Conservation (phyloP, 2,329 filamentous ascomycete genomes). For the Mollisia scopiformis region DNA sequence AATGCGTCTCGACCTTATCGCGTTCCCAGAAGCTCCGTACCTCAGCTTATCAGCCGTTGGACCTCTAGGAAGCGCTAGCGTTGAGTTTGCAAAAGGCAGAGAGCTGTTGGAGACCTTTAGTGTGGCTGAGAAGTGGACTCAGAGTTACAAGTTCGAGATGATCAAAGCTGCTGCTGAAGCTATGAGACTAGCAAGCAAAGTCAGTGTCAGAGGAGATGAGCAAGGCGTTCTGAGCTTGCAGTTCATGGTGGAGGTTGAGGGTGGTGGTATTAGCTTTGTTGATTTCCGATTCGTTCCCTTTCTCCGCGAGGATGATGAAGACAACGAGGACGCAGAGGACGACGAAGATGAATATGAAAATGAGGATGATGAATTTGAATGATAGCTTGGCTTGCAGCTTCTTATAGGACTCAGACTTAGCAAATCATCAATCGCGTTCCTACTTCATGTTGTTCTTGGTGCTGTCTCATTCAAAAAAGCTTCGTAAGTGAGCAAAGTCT, state of each 20-base stretch:
- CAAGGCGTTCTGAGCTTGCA: conserved; percentile 93
- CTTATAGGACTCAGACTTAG: too few relatives aligned
- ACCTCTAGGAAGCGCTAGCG: conserved; percentile 62
- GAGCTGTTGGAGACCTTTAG: conserved; percentile 76
- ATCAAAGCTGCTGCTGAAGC: conserved; percentile 85
- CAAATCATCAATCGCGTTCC: too few relatives aligned
- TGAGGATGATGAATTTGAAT: conserved; percentile 17
- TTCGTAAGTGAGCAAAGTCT: too few relatives aligned
- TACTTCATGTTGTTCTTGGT: too few relatives aligned
- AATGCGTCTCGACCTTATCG: conserved; percentile 73
- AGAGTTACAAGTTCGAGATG: conserved; percentile 85
- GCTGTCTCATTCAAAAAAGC: too few relatives aligned
- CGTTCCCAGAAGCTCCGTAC: conserved; percentile 63
- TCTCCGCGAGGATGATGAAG: conserved; percentile 61
- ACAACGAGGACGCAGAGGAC: conserved; percentile 41
- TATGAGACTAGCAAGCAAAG: conserved; percentile 92
- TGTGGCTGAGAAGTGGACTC: conserved; percentile 60
- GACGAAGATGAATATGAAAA: conserved; percentile 37
- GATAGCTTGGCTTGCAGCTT: background rate
- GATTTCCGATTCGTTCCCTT: conserved; percentile 84
- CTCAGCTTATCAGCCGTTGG: conserved; percentile 73
- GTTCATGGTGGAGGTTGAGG: conserved; percentile 91
- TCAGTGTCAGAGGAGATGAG: conserved; percentile 84
- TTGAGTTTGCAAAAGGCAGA: conserved; percentile 67
- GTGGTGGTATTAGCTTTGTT: conserved; percentile 70